Evolutionary conservation across 805 yeast species (phyloP).

Genomic region (Zygoascus bituminiphila): DNA sequence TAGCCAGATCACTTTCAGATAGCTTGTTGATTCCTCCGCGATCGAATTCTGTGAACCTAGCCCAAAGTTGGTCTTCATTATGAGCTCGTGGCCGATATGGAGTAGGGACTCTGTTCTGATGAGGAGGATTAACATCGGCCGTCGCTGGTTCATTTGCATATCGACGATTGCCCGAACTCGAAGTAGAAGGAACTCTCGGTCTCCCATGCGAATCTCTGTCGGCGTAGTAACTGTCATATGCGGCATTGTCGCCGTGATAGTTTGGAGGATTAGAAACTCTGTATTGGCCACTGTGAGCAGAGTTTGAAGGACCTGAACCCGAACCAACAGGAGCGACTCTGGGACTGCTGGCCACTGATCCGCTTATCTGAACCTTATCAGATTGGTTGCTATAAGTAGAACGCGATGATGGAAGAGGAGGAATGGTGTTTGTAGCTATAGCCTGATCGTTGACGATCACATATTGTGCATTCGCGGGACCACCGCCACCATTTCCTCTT

Average conservation of each 20-base stretch:
- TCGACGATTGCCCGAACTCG: not conserved
- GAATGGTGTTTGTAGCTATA: slow-evolving; percentile 8
- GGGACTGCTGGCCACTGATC: slow-evolving; percentile 1
- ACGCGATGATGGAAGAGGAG: not conserved
- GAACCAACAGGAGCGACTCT: not conserved
- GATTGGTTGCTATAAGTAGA: not conserved
- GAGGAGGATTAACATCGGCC: not conserved
- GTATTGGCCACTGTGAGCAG: slow-evolving; percentile 1
- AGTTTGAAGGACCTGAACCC: not conserved
- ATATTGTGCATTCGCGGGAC: not conserved
- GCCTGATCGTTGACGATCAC: slow-evolving; percentile 6
- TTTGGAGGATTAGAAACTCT: not conserved
- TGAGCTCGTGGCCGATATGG: slow-evolving; percentile 3
- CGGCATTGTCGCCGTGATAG: not conserved
- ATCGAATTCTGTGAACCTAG: slow-evolving; percentile 28
- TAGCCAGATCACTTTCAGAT: slow-evolving; percentile 48
- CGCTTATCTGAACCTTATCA: not conserved
- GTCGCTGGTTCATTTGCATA: not conserved
- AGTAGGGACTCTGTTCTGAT: not conserved
- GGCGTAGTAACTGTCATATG: slow-evolving; percentile 1
- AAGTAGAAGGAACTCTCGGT: slow-evolving; percentile 5
- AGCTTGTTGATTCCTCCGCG: slow-evolving; percentile 45
- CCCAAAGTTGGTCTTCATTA: slow-evolving; percentile 15
- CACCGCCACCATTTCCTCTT: not conserved
- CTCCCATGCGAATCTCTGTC: not conserved